Percentiles rank a stretch among this genome's conserved stretches.
Conservation (phyloP, 2,329 filamentous ascomycete genomes). For the Hawksworthiomyces lignivorus region DNA sequence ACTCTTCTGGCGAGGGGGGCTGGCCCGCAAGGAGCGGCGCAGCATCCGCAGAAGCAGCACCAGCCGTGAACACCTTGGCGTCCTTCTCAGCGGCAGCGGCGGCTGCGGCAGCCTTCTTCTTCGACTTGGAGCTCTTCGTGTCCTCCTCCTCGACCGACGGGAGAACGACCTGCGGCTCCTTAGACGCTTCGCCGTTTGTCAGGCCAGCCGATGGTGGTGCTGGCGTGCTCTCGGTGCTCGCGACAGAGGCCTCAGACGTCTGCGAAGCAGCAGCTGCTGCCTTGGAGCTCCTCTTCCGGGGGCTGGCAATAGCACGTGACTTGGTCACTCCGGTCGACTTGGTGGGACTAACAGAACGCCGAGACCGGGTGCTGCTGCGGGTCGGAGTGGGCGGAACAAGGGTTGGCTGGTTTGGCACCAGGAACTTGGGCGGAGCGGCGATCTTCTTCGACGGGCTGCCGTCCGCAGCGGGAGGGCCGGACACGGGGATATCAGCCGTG, state of each 20-base stretch:
- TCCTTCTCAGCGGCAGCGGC: conserved; percentile 42
- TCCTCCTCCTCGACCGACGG: conserved; percentile 46
- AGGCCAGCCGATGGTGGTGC: conserved; percentile 19
- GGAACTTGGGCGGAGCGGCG: conserved; percentile 69
- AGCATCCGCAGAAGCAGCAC: conserved; percentile 63
- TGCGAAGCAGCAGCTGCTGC: conserved; percentile 24
- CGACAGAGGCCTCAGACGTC: conserved; percentile 31
- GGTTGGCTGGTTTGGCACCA: conserved; percentile 23
- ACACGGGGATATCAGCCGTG: conserved; percentile 62
- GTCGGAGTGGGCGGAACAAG: conserved; percentile 44
- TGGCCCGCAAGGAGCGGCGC: conserved; percentile 64
- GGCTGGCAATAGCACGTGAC: conserved; percentile 39
- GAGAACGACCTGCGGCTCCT: conserved; percentile 40
- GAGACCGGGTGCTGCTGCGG: conserved; percentile 39
- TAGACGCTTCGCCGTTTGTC: conserved; percentile 23
- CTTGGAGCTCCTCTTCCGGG: conserved; percentile 45
- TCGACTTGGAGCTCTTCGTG: conserved; percentile 5
- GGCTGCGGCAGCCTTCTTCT: conserved; percentile 5
- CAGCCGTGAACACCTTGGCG: conserved; percentile 43
- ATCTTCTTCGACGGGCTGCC: conserved; percentile 66
- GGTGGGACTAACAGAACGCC: conserved; percentile 51
- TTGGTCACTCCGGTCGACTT: conserved; percentile 33
- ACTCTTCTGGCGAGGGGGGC: conserved; percentile 67
- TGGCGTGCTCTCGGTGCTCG: conserved; percentile 16
- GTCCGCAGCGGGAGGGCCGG: conserved; percentile 34